Conservation (phyloP, 176 grass and related monocot genomes). For the Carex littledalei region DNA sequence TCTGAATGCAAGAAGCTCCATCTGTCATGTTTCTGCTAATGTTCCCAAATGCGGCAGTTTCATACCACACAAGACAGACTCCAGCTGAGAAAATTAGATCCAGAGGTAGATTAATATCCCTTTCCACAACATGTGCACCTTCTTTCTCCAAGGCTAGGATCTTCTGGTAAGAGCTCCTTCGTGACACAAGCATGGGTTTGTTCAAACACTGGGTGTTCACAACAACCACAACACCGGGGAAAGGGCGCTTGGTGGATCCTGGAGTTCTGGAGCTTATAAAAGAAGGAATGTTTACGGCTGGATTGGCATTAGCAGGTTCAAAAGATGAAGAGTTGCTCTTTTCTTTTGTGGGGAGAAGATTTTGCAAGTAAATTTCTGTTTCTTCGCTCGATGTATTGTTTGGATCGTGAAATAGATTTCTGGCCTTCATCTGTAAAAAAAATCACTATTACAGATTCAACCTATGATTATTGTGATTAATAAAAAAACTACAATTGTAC, state of each 20-base stretch:
- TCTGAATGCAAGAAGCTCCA: constrained; percentile 34
- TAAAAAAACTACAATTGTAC: background rate
- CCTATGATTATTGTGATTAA: background rate
- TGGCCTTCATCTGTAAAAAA: constrained; percentile 11
- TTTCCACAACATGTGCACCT: constrained; percentile 74
- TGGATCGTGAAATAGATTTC: constrained; percentile 8
- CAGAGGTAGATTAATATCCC: constrained; percentile 72
- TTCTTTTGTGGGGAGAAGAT: constrained; percentile 32
- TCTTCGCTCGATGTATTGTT: constrained; percentile 21
- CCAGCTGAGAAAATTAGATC: constrained; percentile 65
- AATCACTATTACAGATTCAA: background rate
- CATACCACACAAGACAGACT: constrained; percentile 84
- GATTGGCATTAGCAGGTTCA: constrained; percentile 50
- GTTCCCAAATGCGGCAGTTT: constrained; percentile 31
- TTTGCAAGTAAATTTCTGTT: constrained; percentile 29
- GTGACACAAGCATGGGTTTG: constrained; percentile 74
- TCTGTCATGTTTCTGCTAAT: constrained; percentile 26
- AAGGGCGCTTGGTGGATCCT: constrained; percentile 20
- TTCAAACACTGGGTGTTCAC: constrained; percentile 74
- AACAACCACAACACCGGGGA: constrained; percentile 49
- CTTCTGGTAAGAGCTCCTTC: constrained; percentile 80
- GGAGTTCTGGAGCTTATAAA: constrained; percentile 30
- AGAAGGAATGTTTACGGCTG: constrained; percentile 26
- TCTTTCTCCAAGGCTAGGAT: constrained; percentile 87
- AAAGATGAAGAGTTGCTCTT: constrained; percentile 52